phyloP scores from a whole-genome alignment of 768 basidiomycete genomes.

The Auricularia sp. region DNA sequence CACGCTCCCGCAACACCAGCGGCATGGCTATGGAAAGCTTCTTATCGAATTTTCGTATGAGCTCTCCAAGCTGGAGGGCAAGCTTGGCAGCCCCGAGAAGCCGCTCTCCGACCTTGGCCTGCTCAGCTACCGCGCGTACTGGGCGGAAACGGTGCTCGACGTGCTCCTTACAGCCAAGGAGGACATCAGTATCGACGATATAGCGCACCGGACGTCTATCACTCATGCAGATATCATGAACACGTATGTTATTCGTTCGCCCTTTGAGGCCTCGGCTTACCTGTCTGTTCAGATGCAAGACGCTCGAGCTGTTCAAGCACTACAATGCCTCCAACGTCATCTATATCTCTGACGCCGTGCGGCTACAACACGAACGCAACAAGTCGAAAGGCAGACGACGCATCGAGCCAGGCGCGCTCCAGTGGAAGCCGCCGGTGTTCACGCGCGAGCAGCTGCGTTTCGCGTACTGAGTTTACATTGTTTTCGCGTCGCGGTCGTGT shows the following conservation, averaged over 20 bases:
- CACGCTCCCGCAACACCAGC: slow-evolving; percentile 96
- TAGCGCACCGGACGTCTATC: slow-evolving; percentile 90
- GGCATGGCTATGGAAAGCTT: slow-evolving; percentile 89
- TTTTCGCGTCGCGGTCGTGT: background rate
- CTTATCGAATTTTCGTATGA: slow-evolving; percentile 98
- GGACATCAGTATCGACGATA: slow-evolving; percentile 90
- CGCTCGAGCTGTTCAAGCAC: slow-evolving; percentile 89
- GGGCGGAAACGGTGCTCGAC: slow-evolving; percentile 95
- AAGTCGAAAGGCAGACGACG: slow-evolving; percentile 66
- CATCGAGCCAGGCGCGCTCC: slow-evolving; percentile 69
- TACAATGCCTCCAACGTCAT: slow-evolving; percentile 93
- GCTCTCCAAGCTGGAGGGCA: slow-evolving; percentile 90
- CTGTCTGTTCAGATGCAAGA: slow-evolving; percentile 61
- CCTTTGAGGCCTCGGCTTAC: slow-evolving; percentile 1
- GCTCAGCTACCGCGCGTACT: slow-evolving; percentile 88
- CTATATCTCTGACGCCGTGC: slow-evolving; percentile 78
- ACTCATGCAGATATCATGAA: slow-evolving; percentile 96
- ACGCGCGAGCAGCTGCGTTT: slow-evolving; percentile 84
- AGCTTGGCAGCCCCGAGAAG: slow-evolving; percentile 95
- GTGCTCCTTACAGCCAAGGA: slow-evolving; percentile 64
- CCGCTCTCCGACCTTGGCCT: slow-evolving; percentile 91
- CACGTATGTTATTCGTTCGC: slow-evolving; percentile 55
- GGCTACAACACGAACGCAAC: slow-evolving; percentile 84
- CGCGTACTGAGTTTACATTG: slow-evolving; percentile 31
- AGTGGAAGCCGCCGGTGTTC: slow-evolving; percentile 95